A percentile compares a stretch with the other conserved stretches of the same genome.
Conservation (phyloP, 805 yeast species). For the Saccharomycopsis fibuligera region DNA sequence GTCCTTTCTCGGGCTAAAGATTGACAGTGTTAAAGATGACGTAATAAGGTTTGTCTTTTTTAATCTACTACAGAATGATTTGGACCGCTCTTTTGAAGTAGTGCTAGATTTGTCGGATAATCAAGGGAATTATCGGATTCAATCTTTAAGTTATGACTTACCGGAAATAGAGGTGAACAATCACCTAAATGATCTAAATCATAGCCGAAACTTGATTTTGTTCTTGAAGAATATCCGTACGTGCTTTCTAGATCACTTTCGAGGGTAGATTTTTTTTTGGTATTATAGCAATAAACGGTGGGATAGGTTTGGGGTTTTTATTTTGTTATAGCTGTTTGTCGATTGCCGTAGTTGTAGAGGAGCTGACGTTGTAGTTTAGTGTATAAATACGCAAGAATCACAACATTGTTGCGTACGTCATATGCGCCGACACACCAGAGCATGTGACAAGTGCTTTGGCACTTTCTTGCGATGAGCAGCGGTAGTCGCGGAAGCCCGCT, state of each 20-base stretch:
- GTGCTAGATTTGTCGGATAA: slow-evolving; percentile 17
- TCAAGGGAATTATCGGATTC: slow-evolving; percentile 11
- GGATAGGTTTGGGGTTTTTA: too few relatives aligned
- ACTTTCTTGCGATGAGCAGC: too few relatives aligned
- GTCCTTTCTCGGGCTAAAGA: slow-evolving; percentile 19
- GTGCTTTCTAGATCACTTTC: slow-evolving; percentile 4
- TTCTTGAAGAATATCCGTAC: slow-evolving; percentile 17
- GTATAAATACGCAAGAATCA: too few relatives aligned
- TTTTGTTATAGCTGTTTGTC: too few relatives aligned
- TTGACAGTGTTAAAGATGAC: slow-evolving; percentile 17
- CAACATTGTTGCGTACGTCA: too few relatives aligned
- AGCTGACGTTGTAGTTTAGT: too few relatives aligned
- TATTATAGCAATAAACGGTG: too few relatives aligned
- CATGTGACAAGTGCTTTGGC: too few relatives aligned
- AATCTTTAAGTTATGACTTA: slow-evolving; percentile 4
- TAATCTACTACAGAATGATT: slow-evolving; percentile 14
- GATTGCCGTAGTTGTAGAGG: too few relatives aligned
- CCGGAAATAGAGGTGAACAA: slow-evolving; percentile 6
- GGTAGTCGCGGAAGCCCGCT: too few relatives aligned
- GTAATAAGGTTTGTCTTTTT: slow-evolving; percentile 16
- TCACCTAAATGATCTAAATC: slow-evolving; percentile 8
- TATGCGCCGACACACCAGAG: too few relatives aligned
- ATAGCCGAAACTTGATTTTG: slow-evolving; percentile 7
- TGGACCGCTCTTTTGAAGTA: slow-evolving; percentile 4
- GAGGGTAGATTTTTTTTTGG: too few relatives aligned